phyloP scores from a whole-genome alignment of 768 basidiomycete genomes.

The Neoboletus magnificus region DNA sequence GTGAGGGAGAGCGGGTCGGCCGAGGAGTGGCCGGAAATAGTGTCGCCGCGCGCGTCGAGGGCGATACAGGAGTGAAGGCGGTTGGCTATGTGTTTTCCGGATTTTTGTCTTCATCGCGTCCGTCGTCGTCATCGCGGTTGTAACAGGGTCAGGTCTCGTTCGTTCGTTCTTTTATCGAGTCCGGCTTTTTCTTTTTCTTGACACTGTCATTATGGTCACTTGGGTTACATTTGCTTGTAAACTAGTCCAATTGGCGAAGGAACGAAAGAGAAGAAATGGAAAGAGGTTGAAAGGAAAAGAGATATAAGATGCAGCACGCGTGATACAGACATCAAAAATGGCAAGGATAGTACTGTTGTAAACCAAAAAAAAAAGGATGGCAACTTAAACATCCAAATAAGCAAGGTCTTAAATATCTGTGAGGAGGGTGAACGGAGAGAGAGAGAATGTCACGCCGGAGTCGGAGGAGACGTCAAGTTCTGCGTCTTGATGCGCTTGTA shows the following conservation, averaged over 20 bases:
- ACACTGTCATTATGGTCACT: conserved; percentile 20
- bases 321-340: conserved; percentile 14
- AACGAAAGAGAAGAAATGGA: background rate
- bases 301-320: conserved; percentile 19
- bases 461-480: background rate
- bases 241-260: conserved; percentile 13
- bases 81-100: background rate
- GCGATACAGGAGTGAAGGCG: conserved; percentile 18
- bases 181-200: background rate
- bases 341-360: conserved; percentile 15
- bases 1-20: background rate
- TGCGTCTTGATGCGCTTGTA: conserved; percentile 57
- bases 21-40: conserved; percentile 18
- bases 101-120: too few relatives aligned
- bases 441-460: background rate
- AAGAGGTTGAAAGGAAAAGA: background rate
- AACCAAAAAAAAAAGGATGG: background rate
- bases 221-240: conserved; percentile 30
- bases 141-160: background rate
- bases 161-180: background rate
- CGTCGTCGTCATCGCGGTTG: background rate
- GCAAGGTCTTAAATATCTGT: conserved; percentile 20
- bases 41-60: conserved; percentile 7
- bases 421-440: background rate
- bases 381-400: conserved; percentile 26